Conservation (phyloP, 2,329 filamentous ascomycete species). For the Aureobasidium zeae region DNA sequence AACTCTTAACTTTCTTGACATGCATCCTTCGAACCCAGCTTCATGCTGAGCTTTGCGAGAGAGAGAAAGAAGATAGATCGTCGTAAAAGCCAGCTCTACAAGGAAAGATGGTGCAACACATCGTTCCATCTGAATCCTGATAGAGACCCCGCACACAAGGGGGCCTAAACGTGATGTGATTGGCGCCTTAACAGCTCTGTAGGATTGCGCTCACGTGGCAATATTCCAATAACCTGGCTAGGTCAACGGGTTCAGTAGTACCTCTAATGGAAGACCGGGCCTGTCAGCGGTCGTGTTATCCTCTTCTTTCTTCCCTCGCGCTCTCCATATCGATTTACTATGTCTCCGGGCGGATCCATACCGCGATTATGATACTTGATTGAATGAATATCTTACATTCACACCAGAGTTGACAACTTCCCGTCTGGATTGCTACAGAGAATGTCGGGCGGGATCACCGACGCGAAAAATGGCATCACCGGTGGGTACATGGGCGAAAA, state of each 20-base stretch:
- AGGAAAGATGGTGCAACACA: too few relatives aligned
- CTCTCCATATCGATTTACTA: background rate
- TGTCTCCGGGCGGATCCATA: background rate
- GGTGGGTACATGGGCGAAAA: conserved; percentile 22
- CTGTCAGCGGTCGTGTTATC: background rate
- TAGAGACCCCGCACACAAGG: too few relatives aligned
- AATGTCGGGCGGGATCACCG: conserved; percentile 11
- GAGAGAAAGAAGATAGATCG: too few relatives aligned
- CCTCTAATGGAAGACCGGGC: too few relatives aligned
- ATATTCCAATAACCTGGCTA: background rate
- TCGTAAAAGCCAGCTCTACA: too few relatives aligned
- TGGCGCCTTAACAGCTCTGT: conserved; percentile 3
- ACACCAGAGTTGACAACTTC: background rate
- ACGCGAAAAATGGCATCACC: conserved; percentile 7
- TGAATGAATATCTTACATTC: background rate
- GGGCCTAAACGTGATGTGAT: conserved; percentile 9
- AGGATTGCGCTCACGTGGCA: conserved; percentile 1
- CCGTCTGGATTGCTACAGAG: background rate
- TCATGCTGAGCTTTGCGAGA: too few relatives aligned
- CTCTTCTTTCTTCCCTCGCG: background rate
- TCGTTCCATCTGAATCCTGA: background rate
- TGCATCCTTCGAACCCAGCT: too few relatives aligned
- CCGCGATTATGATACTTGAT: background rate
- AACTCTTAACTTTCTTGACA: too few relatives aligned
- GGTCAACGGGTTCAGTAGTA: background rate